These are phyloP conservation scores for Eragrostis nindensis DNA, from an alignment of 176 grass and related monocot species.

Conservation along the genomic window DNA sequence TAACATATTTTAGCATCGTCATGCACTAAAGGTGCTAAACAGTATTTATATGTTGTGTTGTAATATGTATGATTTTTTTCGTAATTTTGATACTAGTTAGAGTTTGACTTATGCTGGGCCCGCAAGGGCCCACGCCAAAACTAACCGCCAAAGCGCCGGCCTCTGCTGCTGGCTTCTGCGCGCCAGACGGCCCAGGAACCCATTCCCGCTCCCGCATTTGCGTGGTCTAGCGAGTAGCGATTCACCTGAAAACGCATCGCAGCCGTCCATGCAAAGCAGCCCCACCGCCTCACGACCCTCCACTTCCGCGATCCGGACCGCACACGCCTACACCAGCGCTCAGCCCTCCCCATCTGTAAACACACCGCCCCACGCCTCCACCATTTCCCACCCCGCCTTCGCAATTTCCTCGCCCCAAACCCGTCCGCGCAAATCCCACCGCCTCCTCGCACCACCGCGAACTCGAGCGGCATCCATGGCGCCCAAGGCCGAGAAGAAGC, in stretches of 20 bases:
- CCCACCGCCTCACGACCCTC: fast-evolving
- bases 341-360: not conserved
- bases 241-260: not conserved
- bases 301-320: conserved; percentile 21
- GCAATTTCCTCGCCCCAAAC: not conserved
- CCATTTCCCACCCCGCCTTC: not conserved
- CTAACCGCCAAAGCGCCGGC: not conserved
- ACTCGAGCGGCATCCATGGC: not conserved
- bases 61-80: too few species aligned
- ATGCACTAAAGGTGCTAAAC: too few species aligned
- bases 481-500: conserved; percentile 43
- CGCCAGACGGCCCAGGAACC: not conserved
- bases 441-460: not conserved
- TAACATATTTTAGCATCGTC: too few species aligned
- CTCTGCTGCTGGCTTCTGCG: not conserved
- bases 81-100: too few species aligned
- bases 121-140: not conserved
- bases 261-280: not conserved
- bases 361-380: fast-evolving
- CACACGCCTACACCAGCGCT: not conserved
- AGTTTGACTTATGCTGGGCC: too few species aligned
- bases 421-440: too few species aligned
- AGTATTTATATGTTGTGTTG: too few species aligned
- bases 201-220: not conserved
- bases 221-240: not conserved